phyloP scores from a whole-genome alignment of 2,329 filamentous ascomycete genomes.

The Clathrospora elynae region DNA sequence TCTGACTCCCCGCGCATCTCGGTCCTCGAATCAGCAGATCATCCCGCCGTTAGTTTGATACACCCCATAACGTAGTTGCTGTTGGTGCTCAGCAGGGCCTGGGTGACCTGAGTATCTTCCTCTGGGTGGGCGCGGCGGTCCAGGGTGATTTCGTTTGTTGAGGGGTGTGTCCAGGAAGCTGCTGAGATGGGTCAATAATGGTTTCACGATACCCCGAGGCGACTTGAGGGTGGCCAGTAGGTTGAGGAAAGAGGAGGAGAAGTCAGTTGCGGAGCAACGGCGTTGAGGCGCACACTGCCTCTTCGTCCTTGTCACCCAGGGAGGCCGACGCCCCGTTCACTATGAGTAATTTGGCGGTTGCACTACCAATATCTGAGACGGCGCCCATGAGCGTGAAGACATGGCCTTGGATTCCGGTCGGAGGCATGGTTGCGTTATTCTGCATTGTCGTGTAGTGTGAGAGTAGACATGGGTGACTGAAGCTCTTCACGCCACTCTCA shows the following conservation, averaged over 20 bases:
- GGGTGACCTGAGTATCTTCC: slow-evolving; percentile 22
- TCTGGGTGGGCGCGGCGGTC: slow-evolving; percentile 16
- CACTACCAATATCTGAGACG: slow-evolving; percentile 20
- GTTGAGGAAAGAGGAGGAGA: neutral
- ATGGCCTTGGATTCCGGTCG: slow-evolving; percentile 3
- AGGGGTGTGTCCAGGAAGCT: slow-evolving; percentile 25
- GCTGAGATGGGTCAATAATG: slow-evolving; percentile 8
- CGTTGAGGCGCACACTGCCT: slow-evolving; percentile 45
- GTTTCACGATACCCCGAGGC: neutral
- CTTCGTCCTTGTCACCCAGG: slow-evolving; percentile 12
- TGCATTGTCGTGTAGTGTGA: too few species aligned
- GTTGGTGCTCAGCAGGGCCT: slow-evolving; percentile 24
- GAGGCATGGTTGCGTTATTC: neutral
- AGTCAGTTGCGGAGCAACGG: slow-evolving; percentile 52
- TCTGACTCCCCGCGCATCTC: neutral
- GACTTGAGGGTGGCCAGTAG: too few species aligned
- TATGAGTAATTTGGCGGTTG: slow-evolving; percentile 11
- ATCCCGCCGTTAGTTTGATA: slow-evolving; percentile 25
- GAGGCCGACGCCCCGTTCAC: slow-evolving; percentile 8
- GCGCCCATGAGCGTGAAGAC: slow-evolving; percentile 20
- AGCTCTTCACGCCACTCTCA: too few species aligned
- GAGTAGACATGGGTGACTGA: too few species aligned
- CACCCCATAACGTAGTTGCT: slow-evolving; percentile 26
- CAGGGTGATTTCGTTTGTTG: slow-evolving; percentile 21
- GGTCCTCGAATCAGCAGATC: slow-evolving; percentile 22